Conservation (phyloP, 441 rosid species). For the Eruca vesicaria region DNA sequence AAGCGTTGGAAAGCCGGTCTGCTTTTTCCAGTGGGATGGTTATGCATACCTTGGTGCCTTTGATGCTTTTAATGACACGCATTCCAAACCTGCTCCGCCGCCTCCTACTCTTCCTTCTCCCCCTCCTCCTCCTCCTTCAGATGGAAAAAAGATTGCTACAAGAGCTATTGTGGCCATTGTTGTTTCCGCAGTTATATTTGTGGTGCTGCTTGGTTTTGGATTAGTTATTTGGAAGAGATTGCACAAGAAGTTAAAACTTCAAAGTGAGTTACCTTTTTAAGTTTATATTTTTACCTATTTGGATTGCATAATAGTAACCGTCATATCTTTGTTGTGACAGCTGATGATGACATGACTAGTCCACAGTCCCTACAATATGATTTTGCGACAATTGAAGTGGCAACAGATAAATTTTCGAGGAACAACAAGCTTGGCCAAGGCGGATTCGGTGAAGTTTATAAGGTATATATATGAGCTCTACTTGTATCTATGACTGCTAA, state of each 20-base stretch:
- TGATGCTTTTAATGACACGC: slow-evolving; percentile 5
- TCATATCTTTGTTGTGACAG: not conserved
- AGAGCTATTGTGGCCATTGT: slow-evolving; percentile 18
- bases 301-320: not conserved
- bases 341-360: slow-evolving; percentile 19
- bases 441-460: slow-evolving; percentile 44
- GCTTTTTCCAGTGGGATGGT: slow-evolving; percentile 32
- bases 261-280: slow-evolving; percentile 11
- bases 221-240: slow-evolving; percentile 18
- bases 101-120: slow-evolving; percentile 8
- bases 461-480: slow-evolving; percentile 14
- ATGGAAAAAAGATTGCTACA: not conserved
- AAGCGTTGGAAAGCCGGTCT: slow-evolving; percentile 16
- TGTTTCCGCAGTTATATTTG: not conserved
- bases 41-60: slow-evolving; percentile 17
- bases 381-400: slow-evolving; percentile 28
- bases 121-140: not conserved
- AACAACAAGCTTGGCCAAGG: slow-evolving; percentile 40
- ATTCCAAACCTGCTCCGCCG: not conserved
- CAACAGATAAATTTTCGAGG: slow-evolving; percentile 38
- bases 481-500: not conserved
- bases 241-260: not conserved
- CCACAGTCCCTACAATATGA: slow-evolving; percentile 39
- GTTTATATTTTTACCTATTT: not conserved
- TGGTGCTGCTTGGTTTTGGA: slow-evolving; percentile 13